Evolutionary conservation across 495 filamentous ascomycete species (phyloP).

Genomic region (Aspergillus taichungensis): DNA sequence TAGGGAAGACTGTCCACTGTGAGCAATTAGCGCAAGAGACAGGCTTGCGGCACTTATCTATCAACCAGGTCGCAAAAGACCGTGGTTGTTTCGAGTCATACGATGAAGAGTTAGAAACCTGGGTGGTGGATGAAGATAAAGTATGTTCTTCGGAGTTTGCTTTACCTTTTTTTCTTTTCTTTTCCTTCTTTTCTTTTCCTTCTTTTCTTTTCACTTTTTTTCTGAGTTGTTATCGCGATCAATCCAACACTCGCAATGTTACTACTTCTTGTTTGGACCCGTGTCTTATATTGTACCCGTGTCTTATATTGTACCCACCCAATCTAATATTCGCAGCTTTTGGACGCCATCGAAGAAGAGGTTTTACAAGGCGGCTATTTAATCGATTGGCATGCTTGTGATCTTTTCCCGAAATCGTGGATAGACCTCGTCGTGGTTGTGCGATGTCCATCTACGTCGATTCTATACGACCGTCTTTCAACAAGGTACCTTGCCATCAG

Average conservation of each 20-base stretch:
- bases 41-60: conserved; percentile 72
- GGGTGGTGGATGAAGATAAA: conserved; percentile 96
- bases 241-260: neutral
- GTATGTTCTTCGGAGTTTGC: conserved; percentile 40
- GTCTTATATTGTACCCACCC: conserved; percentile 8
- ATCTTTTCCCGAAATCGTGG: conserved; percentile 88
- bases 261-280: neutral
- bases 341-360: conserved; percentile 83
- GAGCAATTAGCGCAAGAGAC: conserved; percentile 65
- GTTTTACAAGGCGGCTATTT: conserved; percentile 74
- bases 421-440: conserved; percentile 93
- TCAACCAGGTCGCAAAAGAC: conserved; percentile 87
- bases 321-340: conserved; percentile 43
- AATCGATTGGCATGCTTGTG: conserved; percentile 98
- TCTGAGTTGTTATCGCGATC: neutral
- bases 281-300: neutral
- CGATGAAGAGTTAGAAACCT: conserved; percentile 75
- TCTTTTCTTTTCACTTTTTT: conserved; percentile 2
- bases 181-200: conserved; percentile 4
- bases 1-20: conserved; percentile 87
- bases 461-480: conserved; percentile 78
- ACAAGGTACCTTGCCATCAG: conserved; percentile 42
- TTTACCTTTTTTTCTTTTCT: no score
- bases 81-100: conserved; percentile 72
- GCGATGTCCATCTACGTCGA: conserved; percentile 58